phyloP scores from a whole-genome alignment of 208 protist species.

The Vickermania spadyakhi region DNA sequence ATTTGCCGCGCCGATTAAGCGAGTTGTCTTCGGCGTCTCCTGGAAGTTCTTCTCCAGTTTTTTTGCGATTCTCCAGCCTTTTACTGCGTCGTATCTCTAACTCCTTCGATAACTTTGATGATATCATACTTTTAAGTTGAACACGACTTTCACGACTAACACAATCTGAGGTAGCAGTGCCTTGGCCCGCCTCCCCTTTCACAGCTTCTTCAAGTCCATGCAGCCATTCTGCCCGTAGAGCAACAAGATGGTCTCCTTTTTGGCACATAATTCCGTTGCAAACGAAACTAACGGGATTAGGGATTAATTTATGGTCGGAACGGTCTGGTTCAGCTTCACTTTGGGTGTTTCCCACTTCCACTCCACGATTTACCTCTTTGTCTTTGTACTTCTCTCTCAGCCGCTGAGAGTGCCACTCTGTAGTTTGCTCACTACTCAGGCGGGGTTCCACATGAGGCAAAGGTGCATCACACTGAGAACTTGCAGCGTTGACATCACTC shows the following conservation, averaged over 20 bases:
- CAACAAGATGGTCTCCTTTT: not conserved
- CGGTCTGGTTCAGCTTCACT: not conserved
- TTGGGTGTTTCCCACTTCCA: not conserved
- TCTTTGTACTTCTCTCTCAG: not conserved
- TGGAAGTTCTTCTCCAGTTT: no score
- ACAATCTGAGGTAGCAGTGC: no score
- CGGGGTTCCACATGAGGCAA: no score
- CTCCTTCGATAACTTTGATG: conserved; percentile 45
- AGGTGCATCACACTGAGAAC: no score
- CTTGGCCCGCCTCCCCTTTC: no score
- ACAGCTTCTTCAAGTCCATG: not conserved
- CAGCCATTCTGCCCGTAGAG: not conserved
- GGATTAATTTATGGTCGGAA: not conserved
- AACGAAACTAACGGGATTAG: conserved; percentile 1
- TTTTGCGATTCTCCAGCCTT: conserved; percentile 9
- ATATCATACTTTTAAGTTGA: conserved; percentile 5
- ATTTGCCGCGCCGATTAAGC: no score
- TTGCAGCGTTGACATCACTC: conserved; percentile 21
- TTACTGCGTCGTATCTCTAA: conserved; percentile 34
- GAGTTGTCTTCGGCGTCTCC: no score
- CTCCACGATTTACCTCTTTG: not conserved
- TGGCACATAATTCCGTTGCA: not conserved
- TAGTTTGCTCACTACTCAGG: no score
- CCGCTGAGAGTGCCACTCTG: not conserved
- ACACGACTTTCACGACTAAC: no score